Conservation (phyloP, 225 moss, liverwort and hornwort species). For the Sphagnum contortum region DNA sequence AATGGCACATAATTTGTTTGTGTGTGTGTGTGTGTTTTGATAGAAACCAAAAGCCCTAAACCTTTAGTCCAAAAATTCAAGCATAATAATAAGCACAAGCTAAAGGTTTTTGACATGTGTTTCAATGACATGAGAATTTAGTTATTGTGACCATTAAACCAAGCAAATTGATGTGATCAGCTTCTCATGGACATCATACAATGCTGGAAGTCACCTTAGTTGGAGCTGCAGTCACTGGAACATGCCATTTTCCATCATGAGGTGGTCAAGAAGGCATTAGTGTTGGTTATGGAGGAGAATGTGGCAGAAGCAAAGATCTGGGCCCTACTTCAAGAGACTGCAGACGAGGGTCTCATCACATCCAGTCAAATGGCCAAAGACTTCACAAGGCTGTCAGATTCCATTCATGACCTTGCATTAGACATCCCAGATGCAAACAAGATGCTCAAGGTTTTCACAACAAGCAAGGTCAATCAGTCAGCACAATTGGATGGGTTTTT, state of each 20-base stretch:
- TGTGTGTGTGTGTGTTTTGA: no score
- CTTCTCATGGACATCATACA: no score
- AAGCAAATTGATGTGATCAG: no score
- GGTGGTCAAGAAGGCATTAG: constrained; percentile 92
- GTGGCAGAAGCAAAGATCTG: constrained; percentile 60
- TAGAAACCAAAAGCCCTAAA: no score
- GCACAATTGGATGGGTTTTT: constrained; percentile 3
- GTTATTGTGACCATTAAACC: no score
- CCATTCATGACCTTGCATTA: constrained; percentile 80
- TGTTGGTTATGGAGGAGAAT: constrained; percentile 85
- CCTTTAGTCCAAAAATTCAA: no score
- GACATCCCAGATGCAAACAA: constrained; percentile 78
- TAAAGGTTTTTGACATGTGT: no score
- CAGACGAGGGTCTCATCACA: constrained; percentile 80
- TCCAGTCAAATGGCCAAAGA: constrained; percentile 95
- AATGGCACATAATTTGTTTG: no score
- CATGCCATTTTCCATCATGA: constrained; percentile 99
- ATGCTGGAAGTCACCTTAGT: no score
- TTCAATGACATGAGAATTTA: no score
- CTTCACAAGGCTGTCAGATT: constrained; percentile 64
- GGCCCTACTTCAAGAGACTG: constrained; percentile 63
- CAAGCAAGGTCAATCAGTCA: constrained; percentile 10
- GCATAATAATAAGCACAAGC: no score
- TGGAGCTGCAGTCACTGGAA: constrained; percentile 41
- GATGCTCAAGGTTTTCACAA: constrained; percentile 50